Evolutionary conservation across 176 grass and related monocot genomes (phyloP).

Genomic region (Cenchrus americanus): DNA sequence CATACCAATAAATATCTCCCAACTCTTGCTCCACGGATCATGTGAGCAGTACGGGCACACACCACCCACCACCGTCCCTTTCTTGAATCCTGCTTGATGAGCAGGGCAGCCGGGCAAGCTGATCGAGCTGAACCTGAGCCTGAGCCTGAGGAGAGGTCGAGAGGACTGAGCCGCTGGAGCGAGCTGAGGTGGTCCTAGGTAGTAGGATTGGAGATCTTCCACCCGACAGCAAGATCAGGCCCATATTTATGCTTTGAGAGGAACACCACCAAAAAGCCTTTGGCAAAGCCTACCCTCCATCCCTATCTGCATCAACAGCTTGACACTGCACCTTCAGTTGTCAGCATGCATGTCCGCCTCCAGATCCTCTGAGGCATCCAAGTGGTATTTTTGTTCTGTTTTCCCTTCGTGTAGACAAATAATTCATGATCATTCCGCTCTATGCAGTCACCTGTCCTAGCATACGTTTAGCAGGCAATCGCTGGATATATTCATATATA

Average conservation of each 20-base stretch:
- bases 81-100: constrained; percentile 43
- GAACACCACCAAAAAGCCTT: constrained; percentile 48
- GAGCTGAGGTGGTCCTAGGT: constrained; percentile 53
- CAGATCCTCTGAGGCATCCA: constrained; percentile 12
- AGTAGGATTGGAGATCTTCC: constrained; percentile 56
- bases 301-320: constrained; percentile 53
- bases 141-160: background rate
- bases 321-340: constrained; percentile 43
- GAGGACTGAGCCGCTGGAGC: constrained; percentile 2
- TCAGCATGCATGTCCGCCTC: constrained; percentile 31
- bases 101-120: background rate
- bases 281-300: constrained; percentile 54
- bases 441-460: background rate
- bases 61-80: constrained; percentile 41
- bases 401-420: background rate
- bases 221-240: constrained; percentile 64
- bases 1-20: constrained; percentile 45
- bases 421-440: too few relatives aligned
- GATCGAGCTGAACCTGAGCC: background rate
- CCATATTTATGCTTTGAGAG: constrained; percentile 54
- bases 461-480: background rate
- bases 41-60: constrained; percentile 33
- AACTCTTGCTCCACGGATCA: constrained; percentile 42
- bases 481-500: background rate
- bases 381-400: background rate